phyloP scores from a whole-genome alignment of 768 basidiomycete genomes.

The Lactarius tabidus region DNA sequence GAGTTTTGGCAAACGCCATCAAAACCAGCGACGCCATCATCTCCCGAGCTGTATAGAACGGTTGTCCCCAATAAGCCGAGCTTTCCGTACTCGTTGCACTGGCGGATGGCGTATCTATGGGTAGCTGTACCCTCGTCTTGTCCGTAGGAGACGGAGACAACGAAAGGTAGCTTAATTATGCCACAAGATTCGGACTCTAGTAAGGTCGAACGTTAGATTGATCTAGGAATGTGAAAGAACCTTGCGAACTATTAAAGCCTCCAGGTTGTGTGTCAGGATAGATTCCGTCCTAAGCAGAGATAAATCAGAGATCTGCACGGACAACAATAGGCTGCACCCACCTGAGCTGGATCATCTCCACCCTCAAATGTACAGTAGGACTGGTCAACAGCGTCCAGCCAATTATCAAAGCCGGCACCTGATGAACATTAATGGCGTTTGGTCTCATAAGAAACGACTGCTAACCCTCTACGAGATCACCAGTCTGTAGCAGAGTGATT shows the following conservation, averaged over 20 bases:
- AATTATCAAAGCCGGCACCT: conserved; percentile 24
- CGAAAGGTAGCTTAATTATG: conserved; percentile 33
- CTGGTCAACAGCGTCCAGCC: conserved; percentile 25
- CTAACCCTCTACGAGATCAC: conserved; percentile 24
- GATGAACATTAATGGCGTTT: not conserved
- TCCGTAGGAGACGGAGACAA: conserved; percentile 42
- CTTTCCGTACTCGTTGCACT: conserved; percentile 46
- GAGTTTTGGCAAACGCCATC: conserved; percentile 33
- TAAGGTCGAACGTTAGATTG: not conserved
- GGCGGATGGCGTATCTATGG: conserved; percentile 37
- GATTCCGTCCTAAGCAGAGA: conserved; percentile 5
- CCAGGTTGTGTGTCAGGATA: conserved; percentile 41
- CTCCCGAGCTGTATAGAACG: conserved; percentile 43
- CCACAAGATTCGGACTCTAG: conserved; percentile 39
- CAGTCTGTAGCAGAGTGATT: conserved; percentile 39
- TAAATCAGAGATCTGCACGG: too few species aligned
- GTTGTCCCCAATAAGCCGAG: conserved; percentile 41
- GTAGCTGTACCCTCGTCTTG: conserved; percentile 37
- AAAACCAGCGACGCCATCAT: conserved; percentile 41
- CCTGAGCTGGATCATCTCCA: conserved; percentile 1
- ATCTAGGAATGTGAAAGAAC: too few species aligned
- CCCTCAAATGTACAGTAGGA: conserved; percentile 21
- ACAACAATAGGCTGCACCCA: too few species aligned
- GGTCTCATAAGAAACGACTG: conserved; percentile 30
- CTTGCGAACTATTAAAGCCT: conserved; percentile 32